Base-by-base conservation (phyloP, 805 yeast species). In the Candida boidinii region DNA sequence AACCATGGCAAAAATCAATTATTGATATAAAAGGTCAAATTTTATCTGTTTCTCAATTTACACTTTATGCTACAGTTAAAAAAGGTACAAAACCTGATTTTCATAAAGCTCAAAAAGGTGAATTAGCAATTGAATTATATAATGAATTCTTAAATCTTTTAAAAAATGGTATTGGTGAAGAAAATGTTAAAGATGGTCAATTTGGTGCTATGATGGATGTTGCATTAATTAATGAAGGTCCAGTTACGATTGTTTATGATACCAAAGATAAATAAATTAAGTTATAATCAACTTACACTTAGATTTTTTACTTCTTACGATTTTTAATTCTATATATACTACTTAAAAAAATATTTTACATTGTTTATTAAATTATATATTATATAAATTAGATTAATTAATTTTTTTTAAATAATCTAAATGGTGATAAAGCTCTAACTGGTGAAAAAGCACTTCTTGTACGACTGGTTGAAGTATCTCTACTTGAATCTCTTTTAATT, bases 161-260 rank as follows among this genome's bases (percentile, higher is more conserved):
- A 37, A 56, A 64, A 38, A 48, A 44, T 1, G 71, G 70, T n/a
- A 39, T 85, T 36, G 83, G 83, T 0, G 68, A 64, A 1, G 76
- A 66, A 0, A 73, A 72, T 29, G 94, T 87, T 3, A 69, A 79
- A 41, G 96, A 88, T 46, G 98, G 98, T 3, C 65, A 73, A 35
- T 92, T 92, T 53, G 98, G 97, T 0, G 97, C 90, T 9, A 84
- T 90, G 95, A 92, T 92, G 98, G 94, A 85, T 41, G 96, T 94
- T 12, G 70, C 70, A 1, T 56, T 90, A 39, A 75, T 79, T 11
- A 92, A 92, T 49, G 96, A 90, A 47, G 97, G 97, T 1, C 97
- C 97, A 0, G 86, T 84, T 1, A 90, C 97, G 0, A 79, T 90
- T 21, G 70, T 79, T 15, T 70, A 81, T 61, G 96, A 88, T 51